Percentiles rank a stretch among this genome's conserved stretches.
Evolutionary conservation across 805 yeast genomes (phyloP).

Genomic region (Saccharomycopsis sp.): DNA sequence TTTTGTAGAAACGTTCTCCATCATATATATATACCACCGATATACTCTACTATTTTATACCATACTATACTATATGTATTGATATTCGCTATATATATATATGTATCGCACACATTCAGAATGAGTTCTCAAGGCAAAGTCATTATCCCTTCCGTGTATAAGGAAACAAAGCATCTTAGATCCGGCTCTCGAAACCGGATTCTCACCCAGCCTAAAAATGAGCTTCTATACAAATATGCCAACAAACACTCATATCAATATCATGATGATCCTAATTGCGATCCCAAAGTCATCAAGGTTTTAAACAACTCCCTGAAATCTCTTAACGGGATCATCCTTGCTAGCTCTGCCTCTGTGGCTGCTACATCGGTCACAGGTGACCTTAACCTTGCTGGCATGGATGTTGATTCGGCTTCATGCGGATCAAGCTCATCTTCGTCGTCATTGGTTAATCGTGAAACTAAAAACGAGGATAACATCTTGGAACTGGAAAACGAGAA

Average conservation of each 20-base stretch:
- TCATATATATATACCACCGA: not conserved
- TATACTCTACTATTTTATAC: not conserved
- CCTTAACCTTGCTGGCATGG: not conserved
- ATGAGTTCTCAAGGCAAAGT: not conserved
- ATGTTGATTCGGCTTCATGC: not conserved
- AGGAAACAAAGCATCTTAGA: slow-evolving; percentile 1
- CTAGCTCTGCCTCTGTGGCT: not conserved
- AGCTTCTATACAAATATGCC: not conserved
- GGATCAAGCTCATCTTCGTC: not conserved
- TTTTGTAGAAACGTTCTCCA: not conserved
- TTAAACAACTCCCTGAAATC: not conserved
- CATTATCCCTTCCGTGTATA: not conserved
- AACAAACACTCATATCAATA: not conserved
- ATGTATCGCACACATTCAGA: not conserved
- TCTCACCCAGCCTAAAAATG: not conserved
- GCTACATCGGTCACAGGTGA: not conserved
- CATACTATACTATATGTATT: not conserved
- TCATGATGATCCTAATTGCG: not conserved
- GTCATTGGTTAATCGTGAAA: not conserved
- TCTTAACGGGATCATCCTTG: not conserved
- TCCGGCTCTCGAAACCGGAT: not conserved
- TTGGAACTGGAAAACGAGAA: not conserved
- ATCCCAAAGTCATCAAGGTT: not conserved
- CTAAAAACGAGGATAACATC: not conserved
- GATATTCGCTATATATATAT: not conserved